Base-by-base conservation (phyloP, 1,284 basidiomycete genomes). In the Ganoderma multipileum region DNA sequence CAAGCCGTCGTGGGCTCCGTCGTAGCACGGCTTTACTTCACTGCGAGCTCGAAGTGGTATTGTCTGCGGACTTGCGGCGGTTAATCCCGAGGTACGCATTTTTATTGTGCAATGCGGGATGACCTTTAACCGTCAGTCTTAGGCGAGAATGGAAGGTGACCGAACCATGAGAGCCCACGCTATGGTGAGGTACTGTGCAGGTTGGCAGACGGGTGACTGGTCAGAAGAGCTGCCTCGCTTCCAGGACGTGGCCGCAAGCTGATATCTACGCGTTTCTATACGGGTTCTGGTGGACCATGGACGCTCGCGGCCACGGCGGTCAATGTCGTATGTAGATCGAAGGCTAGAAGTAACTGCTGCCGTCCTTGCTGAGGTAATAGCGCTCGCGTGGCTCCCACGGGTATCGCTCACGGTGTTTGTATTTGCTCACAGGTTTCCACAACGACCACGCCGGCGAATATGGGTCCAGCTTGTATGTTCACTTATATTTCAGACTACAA, bases 211-310 rank as follows among this genome's bases (percentile, higher is more conserved):
- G 47, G 47, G 47, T n/a, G 30, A n/a, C n/a, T 3, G 30, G 55
- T 57, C 28, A 57, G 55, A 57, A 38, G 30, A 36, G 18, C 14
- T 30, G 28, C 33, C 18, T 57, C 26, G 55, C 61, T 59, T 28
- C 54, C 12, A 23, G 60, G 30, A 47, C 47, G 61, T 54, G 23
- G 26, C 12, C 18, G 23, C 23, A 23, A 23, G 28, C 57, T 68
- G 65, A 68, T 68, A 63, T 47, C 63, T 68, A 68, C 61, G 68
- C 47, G 12, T n/a, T 52, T 67, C 61, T 69, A 66, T 67, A 63
- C 63, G 68, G 63, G 64, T 65, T 60, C 54, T 62, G 65, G 41
- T 28, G 16, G 42, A 8, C 26, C 61, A 23, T 55, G 30, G 30
- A 42, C 30, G 2, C 55, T 33, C 18, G 6, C 18, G 16, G 12